Evolutionary conservation across 2,329 filamentous ascomycete species (phyloP).

Genomic region (Teratosphaeria epicoccoides): DNA sequence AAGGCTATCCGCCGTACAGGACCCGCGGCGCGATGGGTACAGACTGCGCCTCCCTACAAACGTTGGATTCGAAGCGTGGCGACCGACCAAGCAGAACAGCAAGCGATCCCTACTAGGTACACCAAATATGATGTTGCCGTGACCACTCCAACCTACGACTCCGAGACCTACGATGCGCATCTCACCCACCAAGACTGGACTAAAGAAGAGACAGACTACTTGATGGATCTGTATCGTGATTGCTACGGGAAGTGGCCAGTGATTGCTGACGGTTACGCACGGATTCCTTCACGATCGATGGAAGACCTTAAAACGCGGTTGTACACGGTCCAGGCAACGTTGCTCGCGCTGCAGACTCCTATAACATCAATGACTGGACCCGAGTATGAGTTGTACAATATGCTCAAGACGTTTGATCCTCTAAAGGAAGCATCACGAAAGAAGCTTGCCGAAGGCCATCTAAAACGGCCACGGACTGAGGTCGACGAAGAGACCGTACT

Average conservation of each 20-base stretch:
- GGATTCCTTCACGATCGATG: constrained; percentile 48
- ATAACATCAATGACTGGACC: constrained; percentile 76
- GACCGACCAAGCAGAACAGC: background rate
- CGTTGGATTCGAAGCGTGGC: background rate
- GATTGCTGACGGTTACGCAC: constrained; percentile 74
- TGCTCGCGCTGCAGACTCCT: constrained; percentile 71
- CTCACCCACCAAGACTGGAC: constrained; percentile 72
- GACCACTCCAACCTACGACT: constrained; percentile 48
- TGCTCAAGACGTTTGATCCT: constrained; percentile 77
- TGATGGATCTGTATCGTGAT: constrained; percentile 63
- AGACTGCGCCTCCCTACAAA: background rate
- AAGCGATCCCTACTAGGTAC: background rate
- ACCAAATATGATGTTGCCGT: background rate
- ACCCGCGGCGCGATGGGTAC: background rate
- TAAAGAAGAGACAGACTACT: constrained; percentile 85
- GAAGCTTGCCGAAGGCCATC: constrained; percentile 67
- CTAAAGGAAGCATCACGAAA: constrained; percentile 71
- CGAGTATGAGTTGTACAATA: constrained; percentile 74
- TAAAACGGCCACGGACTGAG: constrained; percentile 74
- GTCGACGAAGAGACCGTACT: constrained; percentile 85
- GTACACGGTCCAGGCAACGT: constrained; percentile 72
- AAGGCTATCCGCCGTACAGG: background rate
- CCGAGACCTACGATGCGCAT: constrained; percentile 72
- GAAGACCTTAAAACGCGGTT: constrained; percentile 89
- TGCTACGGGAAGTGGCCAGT: constrained; percentile 85